A percentile compares a stretch with the other conserved stretches of the same genome.
phyloP scores from a whole-genome alignment of 495 filamentous ascomycete genomes.

The Penicillium salamii region DNA sequence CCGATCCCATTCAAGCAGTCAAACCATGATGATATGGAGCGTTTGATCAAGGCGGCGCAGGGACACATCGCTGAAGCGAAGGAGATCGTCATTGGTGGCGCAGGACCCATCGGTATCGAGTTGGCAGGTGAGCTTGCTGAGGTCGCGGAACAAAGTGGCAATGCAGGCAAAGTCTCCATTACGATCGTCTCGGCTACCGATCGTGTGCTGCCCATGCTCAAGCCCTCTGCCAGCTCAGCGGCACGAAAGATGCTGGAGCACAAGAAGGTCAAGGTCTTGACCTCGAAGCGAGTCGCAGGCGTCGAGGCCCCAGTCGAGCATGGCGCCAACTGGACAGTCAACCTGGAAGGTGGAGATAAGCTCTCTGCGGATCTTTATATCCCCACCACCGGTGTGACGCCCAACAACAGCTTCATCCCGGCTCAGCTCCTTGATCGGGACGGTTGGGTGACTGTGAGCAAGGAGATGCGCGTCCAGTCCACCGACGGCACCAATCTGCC shows the following conservation, averaged over 20 bases:
- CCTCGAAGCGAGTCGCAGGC: constrained; percentile 16
- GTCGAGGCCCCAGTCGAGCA: constrained; percentile 12
- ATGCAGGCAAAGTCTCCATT: constrained; percentile 33
- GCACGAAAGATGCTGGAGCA: constrained; percentile 26
- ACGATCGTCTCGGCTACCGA: constrained; percentile 42
- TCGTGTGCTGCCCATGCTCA: constrained; percentile 32
- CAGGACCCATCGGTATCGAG: constrained; percentile 66
- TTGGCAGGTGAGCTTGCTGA: constrained; percentile 57
- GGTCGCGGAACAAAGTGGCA: constrained; percentile 38
- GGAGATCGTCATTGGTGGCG: constrained; percentile 64
- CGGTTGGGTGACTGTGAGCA: constrained; percentile 56
- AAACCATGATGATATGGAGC: constrained; percentile 39
- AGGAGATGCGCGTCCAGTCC: constrained; percentile 48
- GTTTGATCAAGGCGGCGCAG: constrained; percentile 42
- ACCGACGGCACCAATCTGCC: constrained; percentile 22
- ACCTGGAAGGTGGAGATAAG: constrained; percentile 39
- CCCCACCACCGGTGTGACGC: constrained; percentile 56
- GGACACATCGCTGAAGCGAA: constrained; percentile 49
- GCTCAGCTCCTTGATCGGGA: constrained; percentile 42
- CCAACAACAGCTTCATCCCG: constrained; percentile 61
- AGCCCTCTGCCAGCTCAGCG: constrained; percentile 18
- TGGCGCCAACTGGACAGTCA: constrained; percentile 26
- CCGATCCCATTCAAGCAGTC: constrained; percentile 54
- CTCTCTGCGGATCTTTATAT: constrained; percentile 58
- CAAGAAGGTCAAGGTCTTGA: constrained; percentile 27